Base-by-base conservation (phyloP, 768 basidiomycete genomes). In the Pisolithus microcarpus region DNA sequence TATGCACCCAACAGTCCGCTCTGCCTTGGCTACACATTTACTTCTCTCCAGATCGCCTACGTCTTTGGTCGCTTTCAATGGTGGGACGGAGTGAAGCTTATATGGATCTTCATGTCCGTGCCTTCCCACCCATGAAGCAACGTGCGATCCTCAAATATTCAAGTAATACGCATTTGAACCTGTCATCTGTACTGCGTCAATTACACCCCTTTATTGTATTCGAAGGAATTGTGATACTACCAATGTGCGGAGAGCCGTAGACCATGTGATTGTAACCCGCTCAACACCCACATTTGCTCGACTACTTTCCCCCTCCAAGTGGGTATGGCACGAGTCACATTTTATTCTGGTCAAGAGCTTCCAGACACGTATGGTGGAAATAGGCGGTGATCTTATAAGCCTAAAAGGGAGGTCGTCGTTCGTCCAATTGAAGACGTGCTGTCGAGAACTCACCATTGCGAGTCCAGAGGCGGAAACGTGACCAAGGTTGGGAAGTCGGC, bases 261-360 rank as follows among this genome's bases (percentile, higher is more conserved):
- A 51, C 28, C 18, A 4, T 0, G 63, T 61, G 38, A 52, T 64
- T 5, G 78, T 91, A 48, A 1, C 75, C 93, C 3, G 3, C 30
- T 1, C 30, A 31, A 11, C 8, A 31, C 7, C 9, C 30, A 3
- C 30, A 11, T 31, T 8, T 2, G 11, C 9, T 31, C 30, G 30
- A 31, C 30, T 31, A 11, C 30, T n/a, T n/a, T n/a, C n/a, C n/a
- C n/a, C n/a, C n/a, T n/a, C 81, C 0, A 60, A 72, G 0, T 84
- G 80, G 74, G 79, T 90, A 11, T 70, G 72, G 5, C 63, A 75
- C 1, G 81, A 82, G 0, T 75, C 85, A 0, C 86, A 89, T 57
- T 57, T 94, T 36, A 80, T 89, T 50, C 70, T n/a, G 1, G 79
- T 91, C 23, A 90, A 91, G 5, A 89, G 87, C 50, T 94, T 88